phyloP scores from a whole-genome alignment of 768 basidiomycete genomes.

The Pulveroboletus sp. region DNA sequence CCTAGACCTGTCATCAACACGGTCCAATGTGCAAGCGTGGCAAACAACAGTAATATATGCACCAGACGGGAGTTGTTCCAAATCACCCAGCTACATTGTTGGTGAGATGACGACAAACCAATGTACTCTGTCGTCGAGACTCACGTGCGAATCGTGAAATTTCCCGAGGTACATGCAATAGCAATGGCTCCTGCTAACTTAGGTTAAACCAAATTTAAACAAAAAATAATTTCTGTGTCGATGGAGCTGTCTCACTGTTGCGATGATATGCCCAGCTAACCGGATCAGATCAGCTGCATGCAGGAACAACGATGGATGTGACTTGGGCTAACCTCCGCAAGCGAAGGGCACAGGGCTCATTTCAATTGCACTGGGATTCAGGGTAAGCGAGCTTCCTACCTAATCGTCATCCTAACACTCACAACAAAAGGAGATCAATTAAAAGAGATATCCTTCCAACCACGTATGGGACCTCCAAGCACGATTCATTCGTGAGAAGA shows the following conservation, averaged over 20 bases:
- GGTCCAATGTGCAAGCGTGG: conserved; percentile 12
- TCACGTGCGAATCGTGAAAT: conserved; percentile 19
- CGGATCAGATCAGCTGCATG: neutral
- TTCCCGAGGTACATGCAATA: conserved; percentile 13
- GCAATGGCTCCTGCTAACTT: conserved; percentile 5
- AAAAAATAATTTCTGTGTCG: neutral
- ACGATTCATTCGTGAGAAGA: neutral
- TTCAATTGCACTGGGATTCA: conserved; percentile 4
- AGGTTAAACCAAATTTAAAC: neutral
- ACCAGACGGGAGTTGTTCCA: conserved; percentile 10
- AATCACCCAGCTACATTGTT: conserved; percentile 12
- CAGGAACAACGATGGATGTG: neutral
- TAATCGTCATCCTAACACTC: neutral
- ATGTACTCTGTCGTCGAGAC: neutral
- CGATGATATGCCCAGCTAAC: neutral
- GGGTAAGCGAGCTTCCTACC: neutral
- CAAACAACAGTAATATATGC: neutral
- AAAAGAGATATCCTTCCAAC: conserved; percentile 8
- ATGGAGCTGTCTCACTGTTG: conserved; percentile 1
- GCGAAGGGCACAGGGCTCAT: neutral
- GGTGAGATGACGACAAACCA: neutral
- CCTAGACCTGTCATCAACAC: conserved; percentile 3
- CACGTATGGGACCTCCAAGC: conserved; percentile 14
- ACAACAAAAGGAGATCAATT: conserved; percentile 1
- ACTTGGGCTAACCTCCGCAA: conserved; percentile 10